Percentiles rank a stretch among this genome's conserved stretches.
These are phyloP conservation scores for Botryotinia convoluta DNA, from an alignment of 2,329 filamentous ascomycete genomes.

Conservation along the genomic window DNA sequence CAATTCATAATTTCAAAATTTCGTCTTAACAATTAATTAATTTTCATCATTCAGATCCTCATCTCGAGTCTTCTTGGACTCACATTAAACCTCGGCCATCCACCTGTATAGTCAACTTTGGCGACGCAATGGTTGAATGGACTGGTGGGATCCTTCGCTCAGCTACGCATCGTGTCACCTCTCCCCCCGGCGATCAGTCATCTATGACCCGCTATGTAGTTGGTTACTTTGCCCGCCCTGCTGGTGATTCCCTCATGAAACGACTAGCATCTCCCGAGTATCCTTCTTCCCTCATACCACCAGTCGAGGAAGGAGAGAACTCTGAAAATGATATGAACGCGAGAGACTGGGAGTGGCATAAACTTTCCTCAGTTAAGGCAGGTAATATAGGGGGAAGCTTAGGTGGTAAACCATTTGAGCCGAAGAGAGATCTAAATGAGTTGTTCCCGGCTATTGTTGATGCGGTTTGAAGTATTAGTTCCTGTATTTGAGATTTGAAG, in stretches of 20 bases:
- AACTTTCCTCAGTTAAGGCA: conserved; percentile 10
- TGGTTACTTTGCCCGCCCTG: conserved; percentile 51
- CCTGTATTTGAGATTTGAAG: not conserved
- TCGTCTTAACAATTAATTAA: not conserved
- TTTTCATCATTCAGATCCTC: not conserved
- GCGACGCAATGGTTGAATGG: conserved; percentile 38
- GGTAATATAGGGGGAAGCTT: conserved; percentile 6
- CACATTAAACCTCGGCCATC: conserved; percentile 38
- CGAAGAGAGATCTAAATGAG: not conserved
- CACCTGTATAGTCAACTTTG: conserved; percentile 39
- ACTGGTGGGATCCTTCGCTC: conserved; percentile 33
- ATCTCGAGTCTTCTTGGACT: conserved; percentile 34
- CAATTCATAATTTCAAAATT: conserved; percentile 29
- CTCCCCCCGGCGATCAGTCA: conserved; percentile 30
- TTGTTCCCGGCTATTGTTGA: not conserved
- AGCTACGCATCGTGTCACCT: conserved; percentile 35
- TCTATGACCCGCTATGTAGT: conserved; percentile 44
- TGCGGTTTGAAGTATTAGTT: not conserved
- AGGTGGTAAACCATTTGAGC: not conserved
- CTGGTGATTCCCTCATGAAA: conserved; percentile 40
- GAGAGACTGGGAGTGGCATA: conserved; percentile 21
- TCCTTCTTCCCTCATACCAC: conserved; percentile 13
- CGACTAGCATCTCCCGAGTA: conserved; percentile 17
- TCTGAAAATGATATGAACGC: conserved; percentile 16
- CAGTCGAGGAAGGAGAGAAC: conserved; percentile 5